These are phyloP conservation scores for Neurospora sp. DNA, from an alignment of 2,329 filamentous ascomycete species.

Conservation along the genomic window DNA sequence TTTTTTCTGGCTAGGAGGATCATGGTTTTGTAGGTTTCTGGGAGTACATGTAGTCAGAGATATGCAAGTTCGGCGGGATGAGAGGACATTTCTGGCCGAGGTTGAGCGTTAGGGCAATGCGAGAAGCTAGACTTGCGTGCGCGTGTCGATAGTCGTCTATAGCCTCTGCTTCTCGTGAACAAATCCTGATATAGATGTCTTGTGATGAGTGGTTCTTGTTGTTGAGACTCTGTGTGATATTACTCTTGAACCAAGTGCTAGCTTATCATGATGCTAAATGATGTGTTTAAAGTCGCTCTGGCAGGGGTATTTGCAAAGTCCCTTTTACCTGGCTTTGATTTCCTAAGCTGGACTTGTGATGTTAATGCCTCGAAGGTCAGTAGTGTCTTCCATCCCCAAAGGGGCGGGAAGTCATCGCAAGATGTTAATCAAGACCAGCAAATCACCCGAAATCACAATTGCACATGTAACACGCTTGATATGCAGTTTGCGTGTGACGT, in stretches of 20 bases:
- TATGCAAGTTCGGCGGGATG: background rate
- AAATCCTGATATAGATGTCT: too few species aligned
- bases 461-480: background rate
- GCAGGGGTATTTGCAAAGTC: too few species aligned
- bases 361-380: background rate
- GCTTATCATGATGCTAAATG: too few species aligned
- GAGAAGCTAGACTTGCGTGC: background rate
- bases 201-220: too few species aligned
- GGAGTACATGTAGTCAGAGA: background rate
- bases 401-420: background rate
- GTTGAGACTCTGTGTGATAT: too few species aligned
- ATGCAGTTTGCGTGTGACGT: background rate
- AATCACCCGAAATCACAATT: background rate
- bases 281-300: too few species aligned
- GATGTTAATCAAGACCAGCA: background rate
- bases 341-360: too few species aligned
- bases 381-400: background rate
- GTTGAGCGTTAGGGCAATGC: background rate
- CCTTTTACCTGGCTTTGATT: too few species aligned
- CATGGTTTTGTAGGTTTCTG: background rate
- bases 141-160: background rate
- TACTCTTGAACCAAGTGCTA: too few species aligned
- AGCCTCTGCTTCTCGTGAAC: background rate
- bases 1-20: background rate
- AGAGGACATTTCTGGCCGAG: background rate